phyloP scores from a whole-genome alignment of 306 rosid genomes.

The Mimosa pudica region DNA sequence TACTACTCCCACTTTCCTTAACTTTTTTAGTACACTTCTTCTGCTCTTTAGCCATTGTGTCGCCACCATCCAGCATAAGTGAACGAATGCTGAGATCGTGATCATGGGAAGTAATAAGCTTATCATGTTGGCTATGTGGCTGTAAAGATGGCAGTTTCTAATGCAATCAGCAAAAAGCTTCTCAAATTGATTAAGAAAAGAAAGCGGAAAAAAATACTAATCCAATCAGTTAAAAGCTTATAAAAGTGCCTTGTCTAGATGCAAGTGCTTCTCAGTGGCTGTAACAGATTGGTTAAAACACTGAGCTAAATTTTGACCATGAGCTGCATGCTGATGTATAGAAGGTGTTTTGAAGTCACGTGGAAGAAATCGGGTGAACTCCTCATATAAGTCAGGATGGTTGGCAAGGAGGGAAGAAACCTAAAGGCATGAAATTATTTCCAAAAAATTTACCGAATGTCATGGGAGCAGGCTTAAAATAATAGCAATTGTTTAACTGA shows the following conservation, averaged over 20 bases:
- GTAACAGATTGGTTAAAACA: constrained; percentile 39
- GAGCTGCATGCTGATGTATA: constrained; percentile 48
- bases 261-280: constrained; percentile 60
- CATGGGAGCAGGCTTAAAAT: neutral
- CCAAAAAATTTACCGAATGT: neutral
- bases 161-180: constrained; percentile 30
- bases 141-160: constrained; percentile 40
- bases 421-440: constrained; percentile 39
- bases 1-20: constrained; percentile 57
- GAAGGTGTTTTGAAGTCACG: constrained; percentile 43
- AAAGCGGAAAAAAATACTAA: constrained; percentile 17
- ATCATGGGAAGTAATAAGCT: constrained; percentile 58
- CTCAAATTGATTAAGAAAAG: constrained; percentile 10
- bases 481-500: neutral
- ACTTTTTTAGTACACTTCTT: constrained; percentile 69
- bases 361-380: constrained; percentile 62
- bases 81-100: constrained; percentile 67
- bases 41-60: constrained; percentile 57
- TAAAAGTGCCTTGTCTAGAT: constrained; percentile 54
- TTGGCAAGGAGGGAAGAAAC: constrained; percentile 49
- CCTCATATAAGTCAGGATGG: constrained; percentile 61
- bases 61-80: constrained; percentile 70
- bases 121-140: constrained; percentile 68
- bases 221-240: constrained; percentile 26
- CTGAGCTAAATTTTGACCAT: constrained; percentile 56